These are phyloP conservation scores for Aspergillus bridgeri DNA, from an alignment of 495 filamentous ascomycete genomes.

Conservation along the genomic window DNA sequence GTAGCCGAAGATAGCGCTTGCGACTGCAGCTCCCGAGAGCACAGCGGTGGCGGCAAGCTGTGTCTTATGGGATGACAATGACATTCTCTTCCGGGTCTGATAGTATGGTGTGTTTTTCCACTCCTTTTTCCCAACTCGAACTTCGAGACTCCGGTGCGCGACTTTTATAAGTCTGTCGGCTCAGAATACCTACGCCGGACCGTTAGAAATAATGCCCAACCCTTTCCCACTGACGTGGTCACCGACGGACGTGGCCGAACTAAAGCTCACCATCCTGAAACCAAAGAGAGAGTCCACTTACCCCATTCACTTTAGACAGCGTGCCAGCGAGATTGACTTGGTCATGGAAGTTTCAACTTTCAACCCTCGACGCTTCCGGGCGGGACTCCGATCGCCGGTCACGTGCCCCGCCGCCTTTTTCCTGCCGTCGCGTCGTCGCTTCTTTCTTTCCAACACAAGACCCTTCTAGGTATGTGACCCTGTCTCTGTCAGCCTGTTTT, in stretches of 20 bases:
- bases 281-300: neutral
- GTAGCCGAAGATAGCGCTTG: constrained; percentile 66
- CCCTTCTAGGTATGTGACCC: neutral
- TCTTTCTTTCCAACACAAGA: neutral
- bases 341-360: neutral
- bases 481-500: too few species aligned
- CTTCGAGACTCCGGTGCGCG: neutral
- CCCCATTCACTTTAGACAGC: neutral
- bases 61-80: constrained; percentile 44
- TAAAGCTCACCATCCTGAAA: neutral
- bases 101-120: constrained; percentile 3
- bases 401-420: neutral
- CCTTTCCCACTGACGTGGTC: neutral
- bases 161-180: neutral
- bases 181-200: neutral
- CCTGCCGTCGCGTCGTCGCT: neutral
- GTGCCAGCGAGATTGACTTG: neutral
- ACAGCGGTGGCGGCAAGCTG: constrained; percentile 77
- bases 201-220: neutral
- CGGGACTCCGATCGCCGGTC: neutral
- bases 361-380: neutral
- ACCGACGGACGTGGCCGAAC: neutral
- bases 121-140: neutral
- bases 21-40: constrained; percentile 70
- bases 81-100: neutral